A percentile compares a stretch with the other conserved stretches of the same genome.
These are phyloP conservation scores for Bothriochloa decipiens DNA, from an alignment of 176 grass and related monocot species.

Conservation along the genomic window DNA sequence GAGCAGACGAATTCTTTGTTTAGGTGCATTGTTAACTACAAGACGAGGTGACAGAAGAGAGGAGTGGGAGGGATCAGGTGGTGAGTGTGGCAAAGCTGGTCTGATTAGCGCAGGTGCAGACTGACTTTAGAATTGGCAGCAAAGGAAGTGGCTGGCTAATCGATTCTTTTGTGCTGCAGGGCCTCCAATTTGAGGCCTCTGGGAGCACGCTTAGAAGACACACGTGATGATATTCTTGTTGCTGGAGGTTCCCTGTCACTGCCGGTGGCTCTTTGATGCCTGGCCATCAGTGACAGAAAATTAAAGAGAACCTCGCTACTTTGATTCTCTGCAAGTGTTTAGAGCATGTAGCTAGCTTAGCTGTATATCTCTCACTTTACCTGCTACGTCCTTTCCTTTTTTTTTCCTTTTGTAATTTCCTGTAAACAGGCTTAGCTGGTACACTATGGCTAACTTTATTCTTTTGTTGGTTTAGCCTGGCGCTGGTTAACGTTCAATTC, in stretches of 20 bases:
- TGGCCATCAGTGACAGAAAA: constrained; percentile 31
- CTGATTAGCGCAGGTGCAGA: constrained; percentile 48
- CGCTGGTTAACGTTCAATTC: constrained; percentile 21
- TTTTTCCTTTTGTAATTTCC: neutral
- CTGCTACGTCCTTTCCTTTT: neutral
- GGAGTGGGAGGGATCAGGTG: constrained; percentile 6
- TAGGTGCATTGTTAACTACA: constrained; percentile 53
- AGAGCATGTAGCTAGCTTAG: constrained; percentile 34
- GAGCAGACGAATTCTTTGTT: constrained; percentile 44
- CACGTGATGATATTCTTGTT: constrained; percentile 35
- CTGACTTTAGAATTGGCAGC: constrained; percentile 48
- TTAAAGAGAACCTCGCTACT: constrained; percentile 39
- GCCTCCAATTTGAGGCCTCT: constrained; percentile 62
- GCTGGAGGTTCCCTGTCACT: constrained; percentile 44
- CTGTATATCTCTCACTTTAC: constrained; percentile 29
- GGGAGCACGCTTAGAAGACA: constrained; percentile 42
- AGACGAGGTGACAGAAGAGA: constrained; percentile 2
- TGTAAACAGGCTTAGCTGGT: constrained; percentile 37
- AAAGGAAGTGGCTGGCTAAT: constrained; percentile 48
- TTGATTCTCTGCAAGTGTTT: constrained; percentile 15
- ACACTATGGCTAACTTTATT: constrained; percentile 54
- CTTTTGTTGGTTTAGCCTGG: constrained; percentile 46
- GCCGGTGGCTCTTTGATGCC: constrained; percentile 47
- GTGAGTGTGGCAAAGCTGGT: constrained; percentile 26
- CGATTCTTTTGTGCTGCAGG: constrained; percentile 58